Conservation (phyloP, 2,329 filamentous ascomycete genomes). For the Orbilia brochopaga region DNA sequence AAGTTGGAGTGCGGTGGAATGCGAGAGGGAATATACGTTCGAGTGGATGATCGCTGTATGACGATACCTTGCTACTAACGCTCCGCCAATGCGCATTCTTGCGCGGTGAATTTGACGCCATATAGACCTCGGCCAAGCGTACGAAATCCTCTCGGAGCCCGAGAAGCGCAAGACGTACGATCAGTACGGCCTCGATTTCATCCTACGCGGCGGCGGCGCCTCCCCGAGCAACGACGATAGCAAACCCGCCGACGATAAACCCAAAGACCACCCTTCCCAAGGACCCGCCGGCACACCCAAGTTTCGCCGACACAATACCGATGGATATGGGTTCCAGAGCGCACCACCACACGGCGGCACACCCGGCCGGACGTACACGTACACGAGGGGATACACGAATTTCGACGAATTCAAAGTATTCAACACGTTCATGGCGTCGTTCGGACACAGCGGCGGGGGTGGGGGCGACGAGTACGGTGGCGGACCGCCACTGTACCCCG, state of each 20-base stretch:
- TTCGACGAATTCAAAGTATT: constrained; percentile 49
- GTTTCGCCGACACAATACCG: constrained; percentile 48
- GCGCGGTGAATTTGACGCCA: constrained; percentile 5
- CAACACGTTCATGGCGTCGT: constrained; percentile 45
- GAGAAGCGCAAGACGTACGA: constrained; percentile 97
- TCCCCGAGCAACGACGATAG: constrained; percentile 65
- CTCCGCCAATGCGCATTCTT: constrained; percentile 5
- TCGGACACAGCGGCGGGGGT: not conserved
- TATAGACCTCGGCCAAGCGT: constrained; percentile 88
- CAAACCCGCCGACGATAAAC: constrained; percentile 62
- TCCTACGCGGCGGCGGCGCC: constrained; percentile 76
- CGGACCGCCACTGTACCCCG: constrained; percentile 34
- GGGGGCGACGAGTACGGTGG: constrained; percentile 17
- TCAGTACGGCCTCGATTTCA: constrained; percentile 89
- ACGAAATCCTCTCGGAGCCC: constrained; percentile 95
- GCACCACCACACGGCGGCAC: constrained; percentile 31
- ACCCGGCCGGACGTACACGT: constrained; percentile 30
- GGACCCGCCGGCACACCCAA: constrained; percentile 59
- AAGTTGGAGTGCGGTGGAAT: not conserved
- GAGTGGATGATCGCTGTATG: not conserved
- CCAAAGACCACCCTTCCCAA: constrained; percentile 60
- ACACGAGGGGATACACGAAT: constrained; percentile 21
- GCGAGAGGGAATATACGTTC: not conserved
- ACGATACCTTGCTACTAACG: constrained; percentile 49
- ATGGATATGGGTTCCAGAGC: constrained; percentile 29